These are phyloP conservation scores for Penicillium parvum DNA, from an alignment of 495 filamentous ascomycete species.

Conservation along the genomic window DNA sequence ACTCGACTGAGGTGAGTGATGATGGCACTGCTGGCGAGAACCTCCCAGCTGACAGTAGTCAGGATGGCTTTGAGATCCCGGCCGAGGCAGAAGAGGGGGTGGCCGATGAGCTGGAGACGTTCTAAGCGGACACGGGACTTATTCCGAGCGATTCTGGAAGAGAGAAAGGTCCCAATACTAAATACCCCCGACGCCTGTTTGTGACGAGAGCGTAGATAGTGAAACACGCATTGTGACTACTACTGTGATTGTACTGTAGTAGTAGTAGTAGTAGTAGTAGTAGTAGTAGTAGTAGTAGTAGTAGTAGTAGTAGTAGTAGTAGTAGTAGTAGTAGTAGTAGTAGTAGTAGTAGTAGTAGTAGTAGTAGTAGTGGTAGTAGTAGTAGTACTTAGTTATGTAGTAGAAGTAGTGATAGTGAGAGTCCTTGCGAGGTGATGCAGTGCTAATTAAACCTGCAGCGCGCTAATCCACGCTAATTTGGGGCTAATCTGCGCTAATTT, in stretches of 20 bases:
- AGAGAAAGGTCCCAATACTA: conserved; percentile 17
- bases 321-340: too few relatives aligned
- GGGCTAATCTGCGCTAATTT: neutral
- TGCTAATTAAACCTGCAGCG: conserved; percentile 10
- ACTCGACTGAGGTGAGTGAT: conserved; percentile 88
- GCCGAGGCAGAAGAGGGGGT: conserved; percentile 32
- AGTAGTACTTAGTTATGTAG: too few relatives aligned
- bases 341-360: too few relatives aligned
- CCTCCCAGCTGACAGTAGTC: conserved; percentile 2
- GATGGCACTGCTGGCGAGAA: too few relatives aligned
- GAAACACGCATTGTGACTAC: conserved; percentile 6
- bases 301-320: too few relatives aligned
- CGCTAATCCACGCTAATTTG: neutral
- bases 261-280: too few relatives aligned
- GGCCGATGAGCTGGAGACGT: conserved; percentile 48
- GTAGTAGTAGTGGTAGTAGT: too few relatives aligned
- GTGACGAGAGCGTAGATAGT: conserved; percentile 22
- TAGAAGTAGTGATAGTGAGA: neutral
- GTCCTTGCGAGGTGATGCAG: neutral
- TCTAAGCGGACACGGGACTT: conserved; percentile 28
- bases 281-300: too few relatives aligned
- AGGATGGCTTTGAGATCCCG: conserved; percentile 54
- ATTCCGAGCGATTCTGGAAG: neutral
- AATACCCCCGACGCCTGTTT: conserved; percentile 21
- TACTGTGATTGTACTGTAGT: neutral